A percentile compares a stretch with the other conserved stretches of the same genome.
phyloP scores from a whole-genome alignment of 352 stramenopile species.

The Pythium biforme region DNA sequence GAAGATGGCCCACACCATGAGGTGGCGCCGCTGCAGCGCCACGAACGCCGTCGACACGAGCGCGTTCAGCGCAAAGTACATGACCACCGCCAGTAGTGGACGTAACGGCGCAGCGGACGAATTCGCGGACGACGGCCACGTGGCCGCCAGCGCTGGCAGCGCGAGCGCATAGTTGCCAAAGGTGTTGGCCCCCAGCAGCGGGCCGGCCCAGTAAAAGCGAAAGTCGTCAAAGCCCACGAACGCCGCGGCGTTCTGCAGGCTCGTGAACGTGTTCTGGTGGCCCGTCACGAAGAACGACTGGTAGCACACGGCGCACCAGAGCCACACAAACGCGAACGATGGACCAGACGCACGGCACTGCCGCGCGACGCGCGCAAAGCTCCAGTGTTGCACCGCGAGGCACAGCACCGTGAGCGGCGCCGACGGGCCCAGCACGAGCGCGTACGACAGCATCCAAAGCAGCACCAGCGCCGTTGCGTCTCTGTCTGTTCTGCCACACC shows the following conservation, averaged over 20 bases:
- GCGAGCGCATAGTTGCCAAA: slow-evolving; percentile 71
- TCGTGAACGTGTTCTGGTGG: slow-evolving; percentile 89
- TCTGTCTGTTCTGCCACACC: not conserved
- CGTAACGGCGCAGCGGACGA: slow-evolving; percentile 11
- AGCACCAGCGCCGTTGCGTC: slow-evolving; percentile 31
- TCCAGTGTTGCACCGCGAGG: slow-evolving; percentile 40
- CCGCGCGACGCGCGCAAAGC: slow-evolving; percentile 37
- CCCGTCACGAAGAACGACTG: slow-evolving; percentile 87
- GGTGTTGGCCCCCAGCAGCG: slow-evolving; percentile 86
- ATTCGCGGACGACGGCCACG: not conserved
- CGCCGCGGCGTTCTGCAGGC: slow-evolving; percentile 86
- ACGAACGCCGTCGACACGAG: slow-evolving; percentile 84
- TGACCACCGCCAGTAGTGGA: slow-evolving; percentile 27
- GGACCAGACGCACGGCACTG: not conserved
- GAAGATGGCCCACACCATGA: slow-evolving; percentile 94
- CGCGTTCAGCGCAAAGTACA: slow-evolving; percentile 57
- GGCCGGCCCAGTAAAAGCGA: slow-evolving; percentile 67
- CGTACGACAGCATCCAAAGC: slow-evolving; percentile 44
- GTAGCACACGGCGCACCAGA: slow-evolving; percentile 59
- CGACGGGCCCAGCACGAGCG: slow-evolving; percentile 64
- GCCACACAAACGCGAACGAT: slow-evolving; percentile 42
- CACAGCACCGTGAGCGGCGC: slow-evolving; percentile 57
- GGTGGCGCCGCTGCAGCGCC: slow-evolving; percentile 78
- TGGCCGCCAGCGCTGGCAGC: slow-evolving; percentile 38
- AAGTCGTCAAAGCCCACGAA: slow-evolving; percentile 91